Evolutionary conservation across 2,329 filamentous ascomycete species (phyloP).

Genomic region (Colletotrichum plurivorum): DNA sequence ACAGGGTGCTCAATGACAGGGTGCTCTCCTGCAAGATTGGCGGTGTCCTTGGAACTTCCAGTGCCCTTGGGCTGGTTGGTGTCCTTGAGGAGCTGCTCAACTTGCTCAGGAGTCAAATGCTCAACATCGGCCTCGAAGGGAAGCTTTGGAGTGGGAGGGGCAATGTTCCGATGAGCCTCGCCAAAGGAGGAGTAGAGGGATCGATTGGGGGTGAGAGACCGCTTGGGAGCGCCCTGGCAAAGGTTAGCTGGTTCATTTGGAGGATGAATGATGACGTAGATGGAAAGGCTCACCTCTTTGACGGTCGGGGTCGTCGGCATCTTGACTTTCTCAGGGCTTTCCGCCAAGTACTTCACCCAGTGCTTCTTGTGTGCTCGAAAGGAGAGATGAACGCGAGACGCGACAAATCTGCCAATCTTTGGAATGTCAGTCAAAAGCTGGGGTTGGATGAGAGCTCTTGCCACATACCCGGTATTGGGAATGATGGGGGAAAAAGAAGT

Average conservation of each 20-base stretch:
- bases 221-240: constrained; percentile 24
- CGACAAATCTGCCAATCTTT: too few species aligned
- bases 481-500: background rate
- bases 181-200: constrained; percentile 35
- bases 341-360: too few species aligned
- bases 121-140: constrained; percentile 10
- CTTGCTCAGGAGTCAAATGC: constrained; percentile 28
- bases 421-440: background rate
- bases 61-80: background rate
- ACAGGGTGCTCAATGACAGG: background rate
- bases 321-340: too few species aligned
- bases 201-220: constrained; percentile 37
- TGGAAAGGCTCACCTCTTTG: background rate
- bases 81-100: constrained; percentile 24
- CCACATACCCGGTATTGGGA: background rate
- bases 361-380: background rate
- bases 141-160: constrained; percentile 18
- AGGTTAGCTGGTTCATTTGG: background rate
- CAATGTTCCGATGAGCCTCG: constrained; percentile 38
- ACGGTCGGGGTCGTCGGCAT: too few species aligned
- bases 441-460: background rate
- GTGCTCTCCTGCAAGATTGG: background rate
- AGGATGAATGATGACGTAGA: background rate
- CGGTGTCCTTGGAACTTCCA: background rate
- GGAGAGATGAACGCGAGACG: background rate